Evolutionary conservation across 177 flowering plant genomes (phyloP).

Genomic region (Vitis hybrid): DNA sequence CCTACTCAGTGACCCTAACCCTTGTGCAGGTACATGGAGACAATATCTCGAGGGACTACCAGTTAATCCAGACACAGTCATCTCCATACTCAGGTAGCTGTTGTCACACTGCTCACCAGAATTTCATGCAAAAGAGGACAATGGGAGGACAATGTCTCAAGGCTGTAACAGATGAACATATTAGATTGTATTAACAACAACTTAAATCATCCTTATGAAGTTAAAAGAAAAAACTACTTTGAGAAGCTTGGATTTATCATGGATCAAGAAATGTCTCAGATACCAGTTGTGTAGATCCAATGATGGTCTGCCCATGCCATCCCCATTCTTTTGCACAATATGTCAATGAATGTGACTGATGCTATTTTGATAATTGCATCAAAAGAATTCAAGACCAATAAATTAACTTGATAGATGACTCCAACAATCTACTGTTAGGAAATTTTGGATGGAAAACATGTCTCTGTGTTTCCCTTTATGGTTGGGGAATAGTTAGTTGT

Average conservation of each 20-base stretch:
- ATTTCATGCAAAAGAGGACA: background rate
- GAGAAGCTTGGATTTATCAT: background rate
- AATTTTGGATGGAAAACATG: no score
- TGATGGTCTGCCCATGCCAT: no score
- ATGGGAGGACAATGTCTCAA: background rate
- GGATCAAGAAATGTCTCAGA: background rate
- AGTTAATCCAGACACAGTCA: conserved; percentile 64
- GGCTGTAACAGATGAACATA: background rate
- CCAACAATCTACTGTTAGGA: no score
- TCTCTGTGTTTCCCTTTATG: no score
- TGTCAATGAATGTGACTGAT: background rate
- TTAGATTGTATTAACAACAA: background rate
- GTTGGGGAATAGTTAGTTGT: no score
- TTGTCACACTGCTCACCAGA: background rate
- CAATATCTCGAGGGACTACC: conserved; percentile 47
- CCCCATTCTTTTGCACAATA: background rate
- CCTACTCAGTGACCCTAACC: conserved; percentile 18
- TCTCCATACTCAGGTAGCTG: conserved; percentile 16
- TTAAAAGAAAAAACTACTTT: background rate
- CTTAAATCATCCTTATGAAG: background rate
- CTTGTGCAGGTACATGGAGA: conserved; percentile 30
- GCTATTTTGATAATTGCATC: background rate
- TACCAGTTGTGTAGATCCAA: background rate
- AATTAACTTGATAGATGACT: no score
- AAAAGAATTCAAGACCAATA: no score